phyloP scores from a whole-genome alignment of 176 grass and related monocot genomes.

The Metroxylon sagu region DNA sequence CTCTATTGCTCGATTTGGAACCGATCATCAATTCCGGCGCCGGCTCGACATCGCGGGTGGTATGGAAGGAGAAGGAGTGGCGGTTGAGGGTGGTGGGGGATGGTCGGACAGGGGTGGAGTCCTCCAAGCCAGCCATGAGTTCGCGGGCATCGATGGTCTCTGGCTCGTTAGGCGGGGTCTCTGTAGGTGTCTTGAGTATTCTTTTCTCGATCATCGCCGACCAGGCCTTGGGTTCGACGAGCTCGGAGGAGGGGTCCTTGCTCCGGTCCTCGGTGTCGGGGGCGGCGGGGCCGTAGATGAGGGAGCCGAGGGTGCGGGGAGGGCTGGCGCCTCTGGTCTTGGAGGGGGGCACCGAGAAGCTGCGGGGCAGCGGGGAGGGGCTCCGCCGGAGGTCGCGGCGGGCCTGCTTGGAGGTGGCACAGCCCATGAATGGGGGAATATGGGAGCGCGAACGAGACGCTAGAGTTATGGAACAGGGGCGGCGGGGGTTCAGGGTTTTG shows the following conservation, averaged over 20 bases:
- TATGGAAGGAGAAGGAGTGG: slow-evolving; percentile 84
- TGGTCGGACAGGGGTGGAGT: slow-evolving; percentile 25
- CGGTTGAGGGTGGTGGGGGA: slow-evolving; percentile 32
- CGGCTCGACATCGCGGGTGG: neutral
- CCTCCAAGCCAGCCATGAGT: slow-evolving; percentile 83
- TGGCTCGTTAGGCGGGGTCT: slow-evolving; percentile 87
- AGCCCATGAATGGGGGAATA: slow-evolving; percentile 47
- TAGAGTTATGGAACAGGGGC: neutral
- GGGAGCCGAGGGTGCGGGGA: slow-evolving; percentile 53
- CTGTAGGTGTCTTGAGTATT: slow-evolving; percentile 57
- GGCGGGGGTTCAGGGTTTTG: neutral
- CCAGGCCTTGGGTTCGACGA: slow-evolving; percentile 15
- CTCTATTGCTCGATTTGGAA: slow-evolving; percentile 28
- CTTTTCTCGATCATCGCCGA: slow-evolving; percentile 9
- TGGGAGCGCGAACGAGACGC: neutral
- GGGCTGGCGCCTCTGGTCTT: slow-evolving; percentile 19
- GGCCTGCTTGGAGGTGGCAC: slow-evolving; percentile 72
- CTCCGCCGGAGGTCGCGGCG: slow-evolving; percentile 50
- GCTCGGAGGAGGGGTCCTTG: neutral
- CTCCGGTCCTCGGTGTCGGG: neutral
- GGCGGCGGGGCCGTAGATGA: slow-evolving; percentile 23
- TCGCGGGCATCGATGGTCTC: slow-evolving; percentile 72
- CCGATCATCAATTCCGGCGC: slow-evolving; percentile 12
- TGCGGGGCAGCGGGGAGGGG: slow-evolving; percentile 46
- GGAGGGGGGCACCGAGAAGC: slow-evolving; percentile 35